Evolutionary conservation across 768 basidiomycete genomes (phyloP), one percentile per base, ranked within the genome.

Genomic region (Tremella fuciformis): DNA sequence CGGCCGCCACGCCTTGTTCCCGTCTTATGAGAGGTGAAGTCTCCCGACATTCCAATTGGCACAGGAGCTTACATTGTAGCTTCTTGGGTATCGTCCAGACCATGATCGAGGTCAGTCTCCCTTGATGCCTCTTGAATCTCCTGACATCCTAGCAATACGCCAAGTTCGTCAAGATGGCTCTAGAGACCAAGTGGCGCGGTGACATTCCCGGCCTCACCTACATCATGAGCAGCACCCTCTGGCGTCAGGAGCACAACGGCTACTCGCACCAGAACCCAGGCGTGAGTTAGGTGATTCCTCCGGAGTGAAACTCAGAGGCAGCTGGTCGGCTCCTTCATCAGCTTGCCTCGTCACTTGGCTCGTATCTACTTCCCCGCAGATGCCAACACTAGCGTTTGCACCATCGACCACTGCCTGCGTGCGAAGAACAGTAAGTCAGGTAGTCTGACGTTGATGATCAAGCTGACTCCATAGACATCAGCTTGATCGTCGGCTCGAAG

Each of bases 61-160:
- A 6, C 42, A 46, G 4, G 6, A n/a, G 42, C 42, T 46, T 4
- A 46, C 22, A 46, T 15, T 34, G 8, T 26, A 67, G 69, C 47
- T 96, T 94, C 83, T 80, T 92, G 44, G 89, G 89, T 44, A 92
- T 92, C 75, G 77, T 92, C 24, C 86, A 87, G 55, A 92, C 89
- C 16, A 91, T 91, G 89, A 85, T 75, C 48, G 74, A 77, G 53
- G 62, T 57, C 15, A 40, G 59, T 59, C 1, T 18, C 34, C 38
- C 26, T 50, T 50, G 19, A 50, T 8, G 16, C 49, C 6, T 46
- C 7, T 6, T 21, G 15, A 21, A 2, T 25, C n/a, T 9, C 4
- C 51, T 52, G 26, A 52, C n/a, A 4, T 6, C 6, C 22, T n/a
- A 60, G 57, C 73, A 77, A 60, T 92, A 92, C 74, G 81, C 84